phyloP scores from a whole-genome alignment of 1,284 basidiomycete genomes.

The Phellinidium pouzarii region DNA sequence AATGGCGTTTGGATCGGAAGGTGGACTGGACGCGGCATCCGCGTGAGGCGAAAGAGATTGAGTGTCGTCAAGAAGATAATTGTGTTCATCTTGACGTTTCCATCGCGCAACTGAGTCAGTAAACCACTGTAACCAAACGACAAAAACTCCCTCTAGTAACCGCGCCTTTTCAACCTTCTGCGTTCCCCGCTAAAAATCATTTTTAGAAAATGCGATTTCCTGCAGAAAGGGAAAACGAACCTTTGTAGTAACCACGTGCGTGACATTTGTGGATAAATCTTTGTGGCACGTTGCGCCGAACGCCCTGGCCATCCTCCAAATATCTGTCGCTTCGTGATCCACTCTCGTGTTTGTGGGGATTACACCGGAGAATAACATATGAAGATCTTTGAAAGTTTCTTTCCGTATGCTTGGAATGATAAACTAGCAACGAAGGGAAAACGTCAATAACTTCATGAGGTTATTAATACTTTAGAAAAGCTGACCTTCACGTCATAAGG shows the following conservation, averaged over 20 bases:
- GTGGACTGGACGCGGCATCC: constrained; percentile 36
- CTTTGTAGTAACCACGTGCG: constrained; percentile 89
- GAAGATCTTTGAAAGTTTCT: constrained; percentile 68
- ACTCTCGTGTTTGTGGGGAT: constrained; percentile 73
- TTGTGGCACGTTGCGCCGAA: constrained; percentile 83
- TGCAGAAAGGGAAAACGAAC: constrained; percentile 31
- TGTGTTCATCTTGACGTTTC: constrained; percentile 64
- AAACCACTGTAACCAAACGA: constrained; percentile 89
- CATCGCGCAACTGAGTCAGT: constrained; percentile 80
- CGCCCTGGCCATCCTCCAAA: constrained; percentile 82
- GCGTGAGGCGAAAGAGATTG: constrained; percentile 22
- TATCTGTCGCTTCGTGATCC: constrained; percentile 71
- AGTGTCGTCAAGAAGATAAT: constrained; percentile 60
- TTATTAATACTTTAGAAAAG: constrained; percentile 7
- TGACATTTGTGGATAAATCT: constrained; percentile 62
- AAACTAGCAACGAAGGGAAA: constrained; percentile 35
- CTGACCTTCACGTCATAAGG: constrained; percentile 24
- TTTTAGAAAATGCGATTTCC: constrained; percentile 11
- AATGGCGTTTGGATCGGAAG: constrained; percentile 46
- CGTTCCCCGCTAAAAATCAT: constrained; percentile 61
- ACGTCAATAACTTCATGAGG: constrained; percentile 42
- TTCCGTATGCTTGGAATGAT: constrained; percentile 82
- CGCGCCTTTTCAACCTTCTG: constrained; percentile 84
- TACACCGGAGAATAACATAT: constrained; percentile 88
- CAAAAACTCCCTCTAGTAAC: constrained; percentile 60